Conservation (phyloP, 148 eudicot genomes). For the Chenopodium quinoa region DNA sequence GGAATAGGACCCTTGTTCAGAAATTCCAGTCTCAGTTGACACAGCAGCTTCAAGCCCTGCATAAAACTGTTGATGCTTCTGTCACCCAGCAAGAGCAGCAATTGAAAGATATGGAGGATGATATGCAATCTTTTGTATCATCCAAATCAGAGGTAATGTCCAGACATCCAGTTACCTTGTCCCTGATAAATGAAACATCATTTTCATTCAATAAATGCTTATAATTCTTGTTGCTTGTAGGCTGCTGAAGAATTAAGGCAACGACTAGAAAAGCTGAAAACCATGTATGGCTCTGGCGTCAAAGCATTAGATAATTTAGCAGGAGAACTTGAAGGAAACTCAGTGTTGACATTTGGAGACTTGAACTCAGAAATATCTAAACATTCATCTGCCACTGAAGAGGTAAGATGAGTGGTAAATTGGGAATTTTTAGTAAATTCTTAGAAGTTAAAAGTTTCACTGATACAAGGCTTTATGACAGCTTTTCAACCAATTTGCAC, state of each 20-base stretch:
- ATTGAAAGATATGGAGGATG: conserved; percentile 88
- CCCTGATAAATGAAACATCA: neutral
- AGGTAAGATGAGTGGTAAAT: conserved; percentile 36
- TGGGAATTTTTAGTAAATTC: neutral
- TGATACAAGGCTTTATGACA: conserved; percentile 37
- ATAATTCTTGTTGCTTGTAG: conserved; percentile 37
- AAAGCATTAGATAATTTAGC: conserved; percentile 75
- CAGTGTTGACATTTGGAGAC: conserved; percentile 59
- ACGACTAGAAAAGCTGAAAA: conserved; percentile 64
- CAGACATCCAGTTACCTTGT: neutral
- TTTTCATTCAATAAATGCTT: conserved; percentile 10
- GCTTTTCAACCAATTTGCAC: conserved; percentile 76
- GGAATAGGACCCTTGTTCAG: conserved; percentile 69
- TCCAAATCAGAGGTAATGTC: conserved; percentile 78
- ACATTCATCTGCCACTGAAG: conserved; percentile 76
- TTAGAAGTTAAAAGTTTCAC: neutral
- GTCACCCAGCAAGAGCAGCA: conserved; percentile 89
- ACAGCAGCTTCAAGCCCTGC: conserved; percentile 86
- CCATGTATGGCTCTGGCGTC: conserved; percentile 81
- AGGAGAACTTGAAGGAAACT: conserved; percentile 80
- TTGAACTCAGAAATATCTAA: conserved; percentile 76
- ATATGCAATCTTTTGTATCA: conserved; percentile 93
- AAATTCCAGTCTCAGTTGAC: conserved; percentile 79
- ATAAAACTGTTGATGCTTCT: conserved; percentile 78
- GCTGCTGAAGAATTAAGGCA: conserved; percentile 80